phyloP scores from a whole-genome alignment of 2,329 filamentous ascomycete genomes.

The Venturiaceae sp. region DNA sequence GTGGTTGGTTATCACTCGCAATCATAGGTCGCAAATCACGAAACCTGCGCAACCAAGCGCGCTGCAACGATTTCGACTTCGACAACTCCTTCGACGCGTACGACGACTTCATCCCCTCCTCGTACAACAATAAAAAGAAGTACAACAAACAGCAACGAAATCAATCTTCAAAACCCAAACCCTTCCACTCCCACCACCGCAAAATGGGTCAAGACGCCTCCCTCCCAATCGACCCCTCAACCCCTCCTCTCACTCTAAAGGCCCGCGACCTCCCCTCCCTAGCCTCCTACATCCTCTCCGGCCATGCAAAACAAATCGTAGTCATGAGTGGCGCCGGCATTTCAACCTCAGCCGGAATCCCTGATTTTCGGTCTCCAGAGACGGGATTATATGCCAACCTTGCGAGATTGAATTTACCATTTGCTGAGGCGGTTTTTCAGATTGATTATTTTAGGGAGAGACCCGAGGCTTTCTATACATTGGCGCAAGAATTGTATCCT shows the following conservation, averaged over 20 bases:
- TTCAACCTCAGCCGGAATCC: conserved; percentile 64
- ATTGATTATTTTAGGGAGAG: conserved; percentile 79
- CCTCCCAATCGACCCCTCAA: conserved; percentile 52
- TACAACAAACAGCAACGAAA: not conserved
- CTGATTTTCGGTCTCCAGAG: conserved; percentile 87
- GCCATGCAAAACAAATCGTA: conserved; percentile 60
- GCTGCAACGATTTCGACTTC: conserved; percentile 12
- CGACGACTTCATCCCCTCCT: conserved; percentile 9
- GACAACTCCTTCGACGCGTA: not conserved
- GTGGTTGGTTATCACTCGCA: too few species aligned
- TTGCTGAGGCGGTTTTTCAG: conserved; percentile 90
- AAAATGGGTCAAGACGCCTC: conserved; percentile 85
- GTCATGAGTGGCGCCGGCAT: conserved; percentile 85
- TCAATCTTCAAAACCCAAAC: conserved; percentile 10
- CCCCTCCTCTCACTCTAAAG: conserved; percentile 54
- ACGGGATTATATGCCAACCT: conserved; percentile 94
- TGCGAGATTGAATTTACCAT: conserved; percentile 71
- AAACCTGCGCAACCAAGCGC: conserved; percentile 26
- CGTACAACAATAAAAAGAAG: not conserved
- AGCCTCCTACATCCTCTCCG: conserved; percentile 70
- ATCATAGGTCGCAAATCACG: conserved; percentile 44
- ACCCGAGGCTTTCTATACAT: conserved; percentile 81
- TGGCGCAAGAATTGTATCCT: conserved; percentile 87
- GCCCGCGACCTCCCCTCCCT: conserved; percentile 63
- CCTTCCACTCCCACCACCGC: conserved; percentile 11